Percentiles rank a stretch among this genome's conserved stretches.
Conservation (phyloP, 768 basidiomycete genomes). For the Termitomyces sp. region DNA sequence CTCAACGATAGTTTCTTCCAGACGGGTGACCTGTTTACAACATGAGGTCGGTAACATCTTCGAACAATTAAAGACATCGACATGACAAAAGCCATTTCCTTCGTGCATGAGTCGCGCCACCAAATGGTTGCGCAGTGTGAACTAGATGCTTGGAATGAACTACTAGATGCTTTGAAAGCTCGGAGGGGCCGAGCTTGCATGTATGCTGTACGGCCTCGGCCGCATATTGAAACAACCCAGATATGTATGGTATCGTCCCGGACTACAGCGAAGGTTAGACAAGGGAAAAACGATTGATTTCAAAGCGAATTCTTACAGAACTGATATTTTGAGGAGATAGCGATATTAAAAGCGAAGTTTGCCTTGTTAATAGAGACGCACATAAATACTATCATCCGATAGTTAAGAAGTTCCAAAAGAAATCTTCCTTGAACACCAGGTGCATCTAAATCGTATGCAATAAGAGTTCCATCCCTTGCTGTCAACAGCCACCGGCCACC, state of each 20-base stretch:
- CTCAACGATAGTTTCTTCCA: neutral
- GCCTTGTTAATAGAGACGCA: conserved; percentile 2
- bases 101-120: conserved; percentile 1
- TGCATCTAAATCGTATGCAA: conserved; percentile 7
- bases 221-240: neutral
- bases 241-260: conserved; percentile 1
- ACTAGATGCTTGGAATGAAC: neutral
- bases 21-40: neutral
- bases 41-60: neutral
- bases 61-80: conserved; percentile 7
- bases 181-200: neutral
- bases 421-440: neutral
- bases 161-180: conserved; percentile 1
- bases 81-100: neutral
- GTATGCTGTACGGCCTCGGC: conserved; percentile 2
- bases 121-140: conserved; percentile 1
- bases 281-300: neutral
- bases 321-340: neutral
- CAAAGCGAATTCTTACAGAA: neutral
- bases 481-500: conserved; percentile 8
- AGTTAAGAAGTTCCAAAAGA: neutral
- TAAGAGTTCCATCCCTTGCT: neutral
- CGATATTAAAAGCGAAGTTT: conserved; percentile 4
- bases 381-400: neutral
- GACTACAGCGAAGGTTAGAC: neutral